phyloP scores from a whole-genome alignment of 1,284 basidiomycete species.

The Kalmanozyma brasiliensis region DNA sequence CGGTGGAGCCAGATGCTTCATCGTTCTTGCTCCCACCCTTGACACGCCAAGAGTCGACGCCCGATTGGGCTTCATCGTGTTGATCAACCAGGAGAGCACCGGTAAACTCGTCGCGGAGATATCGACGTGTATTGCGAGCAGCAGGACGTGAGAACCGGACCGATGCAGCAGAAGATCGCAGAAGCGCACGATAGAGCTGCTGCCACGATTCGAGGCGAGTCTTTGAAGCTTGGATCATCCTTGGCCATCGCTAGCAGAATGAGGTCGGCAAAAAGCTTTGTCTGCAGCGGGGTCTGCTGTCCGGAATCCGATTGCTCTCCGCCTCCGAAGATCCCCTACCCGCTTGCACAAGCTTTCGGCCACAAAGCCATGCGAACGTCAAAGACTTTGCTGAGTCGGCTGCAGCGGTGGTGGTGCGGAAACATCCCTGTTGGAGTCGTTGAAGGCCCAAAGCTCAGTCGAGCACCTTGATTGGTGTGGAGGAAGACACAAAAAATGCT shows the following conservation, averaged over 20 bases:
- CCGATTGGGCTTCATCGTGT: neutral
- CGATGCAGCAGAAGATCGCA: constrained; percentile 25
- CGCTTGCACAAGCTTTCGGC: no score
- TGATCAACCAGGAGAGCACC: constrained; percentile 1
- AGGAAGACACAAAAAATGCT: no score
- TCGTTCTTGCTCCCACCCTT: no score
- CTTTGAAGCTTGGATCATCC: constrained; percentile 5
- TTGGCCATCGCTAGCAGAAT: constrained; percentile 1
- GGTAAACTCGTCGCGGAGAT: constrained; percentile 40
- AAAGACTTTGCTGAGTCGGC: no score
- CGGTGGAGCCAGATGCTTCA: no score
- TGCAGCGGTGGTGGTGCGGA: no score
- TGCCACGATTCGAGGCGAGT: constrained; percentile 10
- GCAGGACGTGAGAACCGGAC: constrained; percentile 50
- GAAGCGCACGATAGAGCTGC: constrained; percentile 27
- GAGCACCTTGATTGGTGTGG: no score
- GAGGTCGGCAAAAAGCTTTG: neutral
- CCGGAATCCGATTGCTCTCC: no score
- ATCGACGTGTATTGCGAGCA: constrained; percentile 45
- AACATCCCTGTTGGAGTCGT: no score
- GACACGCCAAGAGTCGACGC: neutral
- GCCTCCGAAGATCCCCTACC: no score
- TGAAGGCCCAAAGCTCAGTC: no score
- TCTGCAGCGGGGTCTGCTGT: neutral
- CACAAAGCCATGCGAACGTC: no score